Conservation (phyloP, 2,329 filamentous ascomycete species). For the Dothistroma pini region DNA sequence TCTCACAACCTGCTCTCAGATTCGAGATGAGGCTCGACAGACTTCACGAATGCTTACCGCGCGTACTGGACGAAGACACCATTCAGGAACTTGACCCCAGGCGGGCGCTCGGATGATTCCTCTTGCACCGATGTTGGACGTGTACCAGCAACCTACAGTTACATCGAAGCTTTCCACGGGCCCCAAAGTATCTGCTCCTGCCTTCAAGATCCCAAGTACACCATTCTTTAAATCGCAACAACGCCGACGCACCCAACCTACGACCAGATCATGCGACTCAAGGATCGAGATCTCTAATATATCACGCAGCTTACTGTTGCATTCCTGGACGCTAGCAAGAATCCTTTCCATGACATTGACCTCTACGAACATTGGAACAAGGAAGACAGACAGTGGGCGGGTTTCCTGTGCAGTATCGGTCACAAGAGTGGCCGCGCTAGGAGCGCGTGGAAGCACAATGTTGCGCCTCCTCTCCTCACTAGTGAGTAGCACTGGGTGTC, state of each 20-base stretch:
- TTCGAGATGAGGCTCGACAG: neutral
- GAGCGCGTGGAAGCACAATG: no score
- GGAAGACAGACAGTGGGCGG: no score
- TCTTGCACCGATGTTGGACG: no score
- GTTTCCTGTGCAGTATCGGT: no score
- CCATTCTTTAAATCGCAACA: neutral
- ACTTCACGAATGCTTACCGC: neutral
- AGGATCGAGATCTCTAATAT: neutral
- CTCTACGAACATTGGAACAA: no score
- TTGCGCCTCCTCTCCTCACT: no score
- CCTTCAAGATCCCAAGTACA: neutral
- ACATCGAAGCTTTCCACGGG: neutral
- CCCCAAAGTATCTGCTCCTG: no score
- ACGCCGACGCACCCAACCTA: neutral
- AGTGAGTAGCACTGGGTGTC: no score
- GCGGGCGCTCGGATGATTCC: no score
- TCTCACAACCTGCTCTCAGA: neutral
- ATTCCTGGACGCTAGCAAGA: no score
- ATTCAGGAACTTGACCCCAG: neutral
- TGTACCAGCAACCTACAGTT: neutral
- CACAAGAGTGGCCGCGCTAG: no score
- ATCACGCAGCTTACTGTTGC: neutral
- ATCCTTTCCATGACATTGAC: no score
- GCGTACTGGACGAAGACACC: slow-evolving; percentile 2
- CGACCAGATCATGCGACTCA: neutral